Conservation (phyloP, 2,329 filamentous ascomycete genomes). For the Rutstroemia sp. region DNA sequence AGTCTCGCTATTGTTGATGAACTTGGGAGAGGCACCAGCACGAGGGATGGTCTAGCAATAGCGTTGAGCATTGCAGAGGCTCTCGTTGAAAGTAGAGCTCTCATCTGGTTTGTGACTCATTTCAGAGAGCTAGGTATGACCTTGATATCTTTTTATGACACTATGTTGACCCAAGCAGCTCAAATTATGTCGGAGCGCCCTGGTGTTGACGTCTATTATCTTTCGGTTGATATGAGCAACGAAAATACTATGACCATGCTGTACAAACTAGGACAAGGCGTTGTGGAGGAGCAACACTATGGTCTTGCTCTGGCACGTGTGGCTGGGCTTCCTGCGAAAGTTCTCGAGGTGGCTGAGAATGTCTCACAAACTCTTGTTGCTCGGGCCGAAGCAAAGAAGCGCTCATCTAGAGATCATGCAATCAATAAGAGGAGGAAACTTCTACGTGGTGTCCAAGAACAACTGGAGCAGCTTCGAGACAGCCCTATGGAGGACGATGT, state of each 20-base stretch:
- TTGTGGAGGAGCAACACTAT: constrained; percentile 66
- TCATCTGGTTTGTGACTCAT: constrained; percentile 92
- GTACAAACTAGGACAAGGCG: constrained; percentile 72
- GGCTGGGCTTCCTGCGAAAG: constrained; percentile 59
- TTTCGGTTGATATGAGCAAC: constrained; percentile 58
- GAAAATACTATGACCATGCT: constrained; percentile 71
- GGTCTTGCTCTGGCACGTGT: constrained; percentile 75
- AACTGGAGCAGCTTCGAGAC: constrained; percentile 59
- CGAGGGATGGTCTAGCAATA: constrained; percentile 80
- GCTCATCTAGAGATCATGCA: constrained; percentile 49
- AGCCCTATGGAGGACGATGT: constrained; percentile 58
- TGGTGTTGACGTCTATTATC: constrained; percentile 77
- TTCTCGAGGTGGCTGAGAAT: constrained; percentile 60
- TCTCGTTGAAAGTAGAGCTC: constrained; percentile 67
- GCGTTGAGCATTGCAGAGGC: constrained; percentile 86
- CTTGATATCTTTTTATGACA: neutral
- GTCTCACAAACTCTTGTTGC: constrained; percentile 57
- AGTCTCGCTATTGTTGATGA: constrained; percentile 87
- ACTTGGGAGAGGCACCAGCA: constrained; percentile 84
- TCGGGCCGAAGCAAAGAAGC: constrained; percentile 49
- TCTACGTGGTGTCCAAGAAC: constrained; percentile 64
- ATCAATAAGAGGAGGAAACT: constrained; percentile 62
- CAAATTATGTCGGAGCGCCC: constrained; percentile 65
- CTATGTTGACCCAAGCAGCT: constrained; percentile 36
- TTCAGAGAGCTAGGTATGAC: constrained; percentile 64